These are phyloP conservation scores for Lumnitzera littorea DNA, from an alignment of 345 rosid species.

Conservation along the genomic window DNA sequence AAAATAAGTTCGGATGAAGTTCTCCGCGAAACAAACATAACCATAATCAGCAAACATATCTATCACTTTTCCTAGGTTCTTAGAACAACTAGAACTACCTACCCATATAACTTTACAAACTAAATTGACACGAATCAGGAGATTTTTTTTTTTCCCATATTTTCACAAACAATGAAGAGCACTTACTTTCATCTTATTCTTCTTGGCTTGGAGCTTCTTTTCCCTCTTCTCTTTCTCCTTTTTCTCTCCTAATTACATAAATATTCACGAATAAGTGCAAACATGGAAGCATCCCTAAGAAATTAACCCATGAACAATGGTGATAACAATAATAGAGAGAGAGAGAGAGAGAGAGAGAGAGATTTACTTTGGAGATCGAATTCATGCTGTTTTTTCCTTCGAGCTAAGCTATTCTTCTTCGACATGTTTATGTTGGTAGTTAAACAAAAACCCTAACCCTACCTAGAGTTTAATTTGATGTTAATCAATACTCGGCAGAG, in stretches of 20 bases:
- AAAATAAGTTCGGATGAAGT: no score
- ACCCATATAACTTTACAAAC: no score
- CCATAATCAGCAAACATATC: no score
- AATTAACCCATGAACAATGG: neutral
- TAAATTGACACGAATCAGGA: no score
- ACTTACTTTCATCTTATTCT: conserved; percentile 87
- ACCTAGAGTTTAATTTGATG: no score
- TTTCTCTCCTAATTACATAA: conserved; percentile 57
- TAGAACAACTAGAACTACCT: no score
- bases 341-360: neutral
- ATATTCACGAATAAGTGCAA: conserved; percentile 1
- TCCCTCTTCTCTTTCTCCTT: conserved; percentile 52
- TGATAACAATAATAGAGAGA: neutral
- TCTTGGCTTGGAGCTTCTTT: conserved; percentile 74
- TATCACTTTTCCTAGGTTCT: no score
- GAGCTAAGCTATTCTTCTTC: conserved; percentile 86
- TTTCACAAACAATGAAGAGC: neutral
- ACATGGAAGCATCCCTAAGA: neutral
- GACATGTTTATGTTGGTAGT: conserved; percentile 40
- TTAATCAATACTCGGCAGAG: no score
- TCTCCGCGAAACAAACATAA: no score
- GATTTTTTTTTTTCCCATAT: no score
- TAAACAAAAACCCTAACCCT: neutral
- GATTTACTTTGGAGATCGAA: conserved; percentile 68
- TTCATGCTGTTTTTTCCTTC: conserved; percentile 76